These are phyloP conservation scores for Ceratocystis harringtonii DNA, from an alignment of 2,329 filamentous ascomycete species.

Conservation along the genomic window DNA sequence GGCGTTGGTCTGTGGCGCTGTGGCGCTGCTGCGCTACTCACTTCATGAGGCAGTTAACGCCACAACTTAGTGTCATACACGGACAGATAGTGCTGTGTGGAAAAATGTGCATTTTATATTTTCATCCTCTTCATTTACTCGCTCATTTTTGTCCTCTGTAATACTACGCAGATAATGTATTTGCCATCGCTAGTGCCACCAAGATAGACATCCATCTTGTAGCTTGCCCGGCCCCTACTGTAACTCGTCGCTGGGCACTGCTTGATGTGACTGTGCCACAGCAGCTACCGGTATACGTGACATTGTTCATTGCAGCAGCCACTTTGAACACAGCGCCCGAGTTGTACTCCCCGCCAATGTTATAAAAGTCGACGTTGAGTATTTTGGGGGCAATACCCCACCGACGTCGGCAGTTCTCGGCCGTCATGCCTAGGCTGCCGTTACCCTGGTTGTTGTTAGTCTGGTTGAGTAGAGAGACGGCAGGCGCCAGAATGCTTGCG, in stretches of 20 bases:
- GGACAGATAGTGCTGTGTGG: too few species aligned
- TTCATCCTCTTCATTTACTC: too few species aligned
- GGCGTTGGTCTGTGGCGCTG: too few species aligned
- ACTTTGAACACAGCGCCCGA: conserved; percentile 64
- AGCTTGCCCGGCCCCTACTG: not conserved
- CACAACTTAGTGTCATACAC: too few species aligned
- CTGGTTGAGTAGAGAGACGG: conserved; percentile 50
- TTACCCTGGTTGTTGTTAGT: conserved; percentile 54
- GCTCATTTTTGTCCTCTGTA: too few species aligned
- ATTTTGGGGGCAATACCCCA: conserved; percentile 63
- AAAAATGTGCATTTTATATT: too few species aligned
- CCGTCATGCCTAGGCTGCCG: conserved; percentile 51
- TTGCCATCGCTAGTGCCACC: not conserved
- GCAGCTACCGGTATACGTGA: conserved; percentile 48
- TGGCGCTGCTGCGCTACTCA: too few species aligned
- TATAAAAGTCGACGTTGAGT: conserved; percentile 76
- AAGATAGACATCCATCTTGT: not conserved
- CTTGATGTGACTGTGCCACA: conserved; percentile 33
- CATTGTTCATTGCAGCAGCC: conserved; percentile 53
- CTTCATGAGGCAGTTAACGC: too few species aligned
- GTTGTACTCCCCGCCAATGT: conserved; percentile 38
- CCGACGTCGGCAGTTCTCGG: conserved; percentile 41
- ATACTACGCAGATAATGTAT: not conserved
- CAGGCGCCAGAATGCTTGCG: conserved; percentile 52
- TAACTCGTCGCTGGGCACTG: conserved; percentile 15